Conservation (phyloP, 192 early-diverging fungal species). For the Spizellomyces punctatus region DNA sequence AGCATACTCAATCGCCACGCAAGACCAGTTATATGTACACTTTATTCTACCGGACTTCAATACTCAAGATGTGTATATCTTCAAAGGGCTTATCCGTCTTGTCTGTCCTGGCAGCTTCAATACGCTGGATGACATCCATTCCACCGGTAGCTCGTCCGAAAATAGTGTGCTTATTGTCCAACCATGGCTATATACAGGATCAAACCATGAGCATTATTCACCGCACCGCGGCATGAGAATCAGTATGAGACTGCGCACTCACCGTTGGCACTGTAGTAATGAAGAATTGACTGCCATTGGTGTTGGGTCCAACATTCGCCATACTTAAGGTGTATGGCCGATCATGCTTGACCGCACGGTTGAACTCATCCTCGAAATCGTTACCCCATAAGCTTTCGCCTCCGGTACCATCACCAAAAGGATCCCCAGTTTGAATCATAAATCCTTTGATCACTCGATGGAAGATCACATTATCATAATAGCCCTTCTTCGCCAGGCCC, state of each 20-base stretch:
- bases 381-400: conserved; percentile 90
- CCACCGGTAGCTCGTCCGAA: conserved; percentile 90
- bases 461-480: conserved; percentile 92
- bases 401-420: conserved; percentile 88
- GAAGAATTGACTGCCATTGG: conserved; percentile 95
- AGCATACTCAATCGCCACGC: no score
- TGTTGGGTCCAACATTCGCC: conserved; percentile 87
- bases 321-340: conserved; percentile 90
- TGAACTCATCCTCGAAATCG: conserved; percentile 95
- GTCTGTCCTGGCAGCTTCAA: conserved; percentile 80
- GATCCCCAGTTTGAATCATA: conserved; percentile 89
- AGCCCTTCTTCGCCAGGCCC: conserved; percentile 78
- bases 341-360: conserved; percentile 76
- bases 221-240: not conserved
- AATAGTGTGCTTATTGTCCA: conserved; percentile 96
- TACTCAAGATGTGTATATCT: conserved; percentile 74
- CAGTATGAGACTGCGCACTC: conserved; percentile 36
- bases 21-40: no score
- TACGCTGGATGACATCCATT: conserved; percentile 88
- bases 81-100: conserved; percentile 90
- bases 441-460: conserved; percentile 97
- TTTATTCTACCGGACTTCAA: conserved; percentile 60
- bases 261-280: conserved; percentile 89
- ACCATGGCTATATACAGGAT: conserved; percentile 71
- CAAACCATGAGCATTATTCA: not conserved